Conservation (phyloP, 139 green algal genomes). For the Closterium sp. region DNA sequence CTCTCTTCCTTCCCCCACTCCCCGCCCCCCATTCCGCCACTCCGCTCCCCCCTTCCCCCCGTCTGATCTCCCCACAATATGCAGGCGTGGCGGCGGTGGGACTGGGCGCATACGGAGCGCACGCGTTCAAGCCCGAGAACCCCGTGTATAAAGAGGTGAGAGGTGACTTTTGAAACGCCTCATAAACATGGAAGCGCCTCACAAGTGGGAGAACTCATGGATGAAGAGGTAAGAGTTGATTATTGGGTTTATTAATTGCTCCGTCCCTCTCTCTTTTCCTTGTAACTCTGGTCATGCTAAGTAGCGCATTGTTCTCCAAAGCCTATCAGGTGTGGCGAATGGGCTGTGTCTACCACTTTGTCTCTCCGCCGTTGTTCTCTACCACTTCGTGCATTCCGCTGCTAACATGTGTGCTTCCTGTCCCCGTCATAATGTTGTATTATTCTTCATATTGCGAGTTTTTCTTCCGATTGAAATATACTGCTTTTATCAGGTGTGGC, state of each 20-base stretch:
- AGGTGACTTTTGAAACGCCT: too few species aligned
- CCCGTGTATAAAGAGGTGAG: slow-evolving; percentile 36
- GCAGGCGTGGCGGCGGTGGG: slow-evolving; percentile 24
- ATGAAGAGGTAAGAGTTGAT: too few species aligned
- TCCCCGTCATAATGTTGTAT: neutral
- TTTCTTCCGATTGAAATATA: neutral
- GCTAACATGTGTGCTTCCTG: neutral
- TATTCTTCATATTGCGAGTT: too few species aligned
- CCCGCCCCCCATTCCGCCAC: neutral
- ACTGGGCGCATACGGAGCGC: slow-evolving; percentile 40
- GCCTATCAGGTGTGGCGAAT: slow-evolving; percentile 14
- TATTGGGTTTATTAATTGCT: too few species aligned
- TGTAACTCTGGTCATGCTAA: too few species aligned
- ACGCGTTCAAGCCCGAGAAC: slow-evolving; percentile 41
- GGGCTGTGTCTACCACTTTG: slow-evolving; percentile 25
- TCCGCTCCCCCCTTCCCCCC: neutral
- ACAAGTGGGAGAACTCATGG: too few species aligned
- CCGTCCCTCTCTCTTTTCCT: too few species aligned
- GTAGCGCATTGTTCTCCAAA: too few species aligned
- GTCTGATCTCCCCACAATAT: neutral
- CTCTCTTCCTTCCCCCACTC: neutral
- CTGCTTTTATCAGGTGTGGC: slow-evolving; percentile 13
- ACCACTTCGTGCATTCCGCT: slow-evolving; percentile 37
- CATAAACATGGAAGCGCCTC: too few species aligned
- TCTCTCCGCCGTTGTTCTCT: slow-evolving; percentile 28